Base-by-base conservation (phyloP, 495 filamentous ascomycete genomes). In the Halenospora varia region DNA sequence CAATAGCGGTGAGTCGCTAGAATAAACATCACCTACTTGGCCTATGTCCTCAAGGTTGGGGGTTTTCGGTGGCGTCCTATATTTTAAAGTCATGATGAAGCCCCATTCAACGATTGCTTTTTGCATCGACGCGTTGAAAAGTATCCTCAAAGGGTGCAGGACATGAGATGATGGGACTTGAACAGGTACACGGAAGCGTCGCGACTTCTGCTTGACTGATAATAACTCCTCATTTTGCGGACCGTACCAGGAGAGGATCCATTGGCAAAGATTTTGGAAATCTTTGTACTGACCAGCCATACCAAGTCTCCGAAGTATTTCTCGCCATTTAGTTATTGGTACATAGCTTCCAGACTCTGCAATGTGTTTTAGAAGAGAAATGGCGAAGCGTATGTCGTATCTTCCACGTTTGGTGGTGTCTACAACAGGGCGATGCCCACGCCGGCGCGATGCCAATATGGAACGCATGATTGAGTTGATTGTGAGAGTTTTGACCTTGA, bases 81-180 rank as follows among this genome's bases (percentile, higher is more conserved):
- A 41, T 51, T 9, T 69, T 68, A 18, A 74, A 62, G 0, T 61
- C 65, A 41, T 72, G 67, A 68, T 75, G 66, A 86, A 86, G 2
- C 82, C 81, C 82, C 82, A 85, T n/a, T 72, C 66, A 25, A 86
- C 74, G 40, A 85, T 72, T 11, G 78, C 79, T 25, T 70, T 70
- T 63, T 80, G 79, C 61, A 82, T 73, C 4, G 68, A 58, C 0
- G 56, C 64, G 17, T 50, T 68, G 61, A 84, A 84, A 26, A 85
- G 73, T 2, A 65, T 63, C 20, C 61, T 62, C 0, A 82, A 70
- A n/a, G 63, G 63, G 29, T 68, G 63, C 10, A 55, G 48, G 2
- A 56, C 60, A 52, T 71, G 57, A 10, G 42, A 51, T 9, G 63
- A 50, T 10, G 29, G 39, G 11, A 68, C 44, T 20, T 60, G 39